Evolutionary conservation across 2,329 filamentous ascomycete genomes (phyloP).

Genomic region (Fusarium zealandicum): DNA sequence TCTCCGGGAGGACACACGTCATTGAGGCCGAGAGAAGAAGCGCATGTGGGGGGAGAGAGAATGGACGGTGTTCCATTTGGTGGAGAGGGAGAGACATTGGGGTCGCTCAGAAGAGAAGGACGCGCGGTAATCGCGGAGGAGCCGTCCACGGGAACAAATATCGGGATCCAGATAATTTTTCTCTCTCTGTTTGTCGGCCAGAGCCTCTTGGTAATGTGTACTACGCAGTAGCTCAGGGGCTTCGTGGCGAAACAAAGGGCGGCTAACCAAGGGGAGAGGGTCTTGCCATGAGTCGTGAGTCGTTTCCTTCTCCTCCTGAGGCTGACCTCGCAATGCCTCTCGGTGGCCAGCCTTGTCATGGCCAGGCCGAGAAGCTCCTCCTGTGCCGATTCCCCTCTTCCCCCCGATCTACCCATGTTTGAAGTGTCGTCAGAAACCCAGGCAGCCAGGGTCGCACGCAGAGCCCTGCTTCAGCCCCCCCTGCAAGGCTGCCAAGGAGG

Average conservation of each 20-base stretch:
- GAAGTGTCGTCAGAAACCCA: slow-evolving; percentile 25
- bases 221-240: slow-evolving; percentile 23
- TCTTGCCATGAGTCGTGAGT: slow-evolving; percentile 16
- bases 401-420: slow-evolving; percentile 11
- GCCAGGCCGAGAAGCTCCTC: not conserved
- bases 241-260: slow-evolving; percentile 18
- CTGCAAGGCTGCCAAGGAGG: slow-evolving; percentile 27
- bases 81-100: not conserved
- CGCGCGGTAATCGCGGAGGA: slow-evolving; percentile 32
- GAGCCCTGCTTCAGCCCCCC: slow-evolving; percentile 21
- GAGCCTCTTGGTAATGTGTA: slow-evolving; percentile 2
- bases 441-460: slow-evolving; percentile 27
- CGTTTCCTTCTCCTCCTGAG: not conserved
- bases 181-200: not conserved
- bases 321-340: not conserved
- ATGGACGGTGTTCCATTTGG: not conserved
- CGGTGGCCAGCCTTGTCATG: slow-evolving; percentile 1
- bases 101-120: slow-evolving; percentile 10
- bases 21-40: slow-evolving; percentile 10
- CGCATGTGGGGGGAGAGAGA: slow-evolving; percentile 25
- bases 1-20: slow-evolving; percentile 21
- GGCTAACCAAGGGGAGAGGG: not conserved
- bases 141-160: not conserved
- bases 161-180: too few relatives aligned
- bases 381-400: not conserved